phyloP scores from a whole-genome alignment of 768 basidiomycete genomes.

The Lentinula sp. region DNA sequence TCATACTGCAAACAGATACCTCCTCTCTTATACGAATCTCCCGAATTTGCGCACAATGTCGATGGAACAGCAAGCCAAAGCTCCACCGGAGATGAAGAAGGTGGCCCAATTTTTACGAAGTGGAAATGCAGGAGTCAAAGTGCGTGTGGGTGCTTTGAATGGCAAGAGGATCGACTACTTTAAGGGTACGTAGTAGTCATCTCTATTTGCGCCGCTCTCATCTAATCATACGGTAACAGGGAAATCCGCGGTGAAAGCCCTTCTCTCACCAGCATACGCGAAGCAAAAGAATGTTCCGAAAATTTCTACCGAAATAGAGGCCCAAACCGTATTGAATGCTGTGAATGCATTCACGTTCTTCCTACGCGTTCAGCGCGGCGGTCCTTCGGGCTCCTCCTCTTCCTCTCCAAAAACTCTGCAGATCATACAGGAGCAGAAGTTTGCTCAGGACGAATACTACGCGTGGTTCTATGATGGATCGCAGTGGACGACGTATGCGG shows the following conservation, averaged over 20 bases:
- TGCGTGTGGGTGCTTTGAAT: conserved; percentile 83
- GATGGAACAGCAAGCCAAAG: conserved; percentile 74
- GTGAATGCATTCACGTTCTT: conserved; percentile 86
- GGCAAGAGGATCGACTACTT: conserved; percentile 98
- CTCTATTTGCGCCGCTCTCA: neutral
- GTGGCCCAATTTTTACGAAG: conserved; percentile 86
- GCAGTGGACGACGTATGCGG: conserved; percentile 89
- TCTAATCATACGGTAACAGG: conserved; percentile 39
- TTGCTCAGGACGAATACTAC: conserved; percentile 79
- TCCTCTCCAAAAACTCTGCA: conserved; percentile 76
- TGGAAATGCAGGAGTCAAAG: conserved; percentile 82
- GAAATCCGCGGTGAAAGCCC: conserved; percentile 87
- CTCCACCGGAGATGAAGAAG: conserved; percentile 73
- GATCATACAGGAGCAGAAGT: conserved; percentile 76
- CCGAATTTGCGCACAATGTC: neutral
- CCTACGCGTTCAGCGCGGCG: conserved; percentile 84
- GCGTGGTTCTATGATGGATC: conserved; percentile 97
- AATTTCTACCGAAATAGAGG: conserved; percentile 72
- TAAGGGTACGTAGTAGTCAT: conserved; percentile 60
- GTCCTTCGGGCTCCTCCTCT: conserved; percentile 52
- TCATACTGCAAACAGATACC: neutral
- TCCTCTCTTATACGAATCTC: neutral
- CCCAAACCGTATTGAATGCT: conserved; percentile 55
- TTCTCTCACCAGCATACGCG: conserved; percentile 86
- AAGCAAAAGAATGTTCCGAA: conserved; percentile 79